Evolutionary conservation across 208 protist species (phyloP), one percentile per base, ranked within the genome.

Genomic region (Naegleria lovaniensis): DNA sequence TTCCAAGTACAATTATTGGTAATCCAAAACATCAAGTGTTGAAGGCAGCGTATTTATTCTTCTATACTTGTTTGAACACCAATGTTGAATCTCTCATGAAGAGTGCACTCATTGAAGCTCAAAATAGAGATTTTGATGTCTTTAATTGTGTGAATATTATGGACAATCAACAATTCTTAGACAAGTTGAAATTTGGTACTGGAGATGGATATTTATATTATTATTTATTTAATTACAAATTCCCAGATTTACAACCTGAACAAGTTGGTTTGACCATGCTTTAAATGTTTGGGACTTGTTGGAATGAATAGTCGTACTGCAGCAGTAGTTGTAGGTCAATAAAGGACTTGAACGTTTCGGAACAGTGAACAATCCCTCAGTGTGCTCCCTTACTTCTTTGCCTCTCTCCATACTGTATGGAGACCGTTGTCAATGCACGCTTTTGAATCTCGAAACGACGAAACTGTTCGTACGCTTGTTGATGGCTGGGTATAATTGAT

Each of bases 221-320:
- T 94, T 99, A 99, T 95, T 96, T 99, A 85, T 99, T 98, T 95
- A 99, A 99, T 95, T 99, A 97, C 95, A 90, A 94, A 40, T 98
- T 97, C 88, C 97, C 96, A 16, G 94, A 93, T 38, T 94, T 97
- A n/a, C 76, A 95, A 43, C 93, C 96, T 5, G 92, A 91, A 7
- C 89, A 96, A 13, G 92, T 99, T 36, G 97, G 96, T 43, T 90
- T 99, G 39, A 67, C 48, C 5, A 89, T 89, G 85, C 41, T 89
- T 33, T 89, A 67, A 88, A 33, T 15, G n/a, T 25, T 51, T 39
- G n/a, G 51, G 41, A 85, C 25, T 58, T 58, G 51, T 58, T 19
- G 15, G n/a, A n/a, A n/a, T n/a, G n/a, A n/a, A n/a, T n/a, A n/a
- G n/a, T n/a, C n/a, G n/a, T n/a, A n/a, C n/a, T n/a, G n/a, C n/a